phyloP scores from a whole-genome alignment of 2,329 filamentous ascomycete species.

The Ceratocystis cubensis region DNA sequence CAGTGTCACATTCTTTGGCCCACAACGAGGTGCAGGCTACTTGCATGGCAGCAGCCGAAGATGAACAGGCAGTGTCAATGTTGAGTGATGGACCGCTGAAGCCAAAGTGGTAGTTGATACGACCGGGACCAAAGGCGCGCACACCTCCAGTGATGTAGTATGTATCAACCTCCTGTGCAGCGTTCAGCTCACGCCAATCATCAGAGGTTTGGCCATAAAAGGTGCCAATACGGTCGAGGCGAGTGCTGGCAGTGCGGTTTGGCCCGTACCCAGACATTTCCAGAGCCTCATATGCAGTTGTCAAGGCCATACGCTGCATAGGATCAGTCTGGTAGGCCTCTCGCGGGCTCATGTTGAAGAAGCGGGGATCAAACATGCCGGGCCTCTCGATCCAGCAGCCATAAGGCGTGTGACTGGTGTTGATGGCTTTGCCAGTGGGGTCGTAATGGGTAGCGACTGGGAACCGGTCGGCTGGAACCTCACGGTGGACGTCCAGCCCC shows the following conservation, averaged over 20 bases:
- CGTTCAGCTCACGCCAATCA: constrained; percentile 69
- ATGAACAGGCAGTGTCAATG: constrained; percentile 66
- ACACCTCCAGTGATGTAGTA: constrained; percentile 41
- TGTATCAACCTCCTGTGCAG: constrained; percentile 50
- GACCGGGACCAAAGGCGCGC: constrained; percentile 40
- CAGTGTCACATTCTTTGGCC: constrained; percentile 67
- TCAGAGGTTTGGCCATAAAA: constrained; percentile 69
- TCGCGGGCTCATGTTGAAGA: constrained; percentile 74
- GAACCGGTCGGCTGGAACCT: constrained; percentile 54
- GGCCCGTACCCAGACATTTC: constrained; percentile 63
- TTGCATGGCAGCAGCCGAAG: constrained; percentile 58
- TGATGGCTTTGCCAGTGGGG: constrained; percentile 52
- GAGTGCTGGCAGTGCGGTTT: constrained; percentile 53
- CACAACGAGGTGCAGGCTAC: constrained; percentile 58
- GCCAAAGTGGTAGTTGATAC: constrained; percentile 70
- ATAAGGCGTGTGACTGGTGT: constrained; percentile 56
- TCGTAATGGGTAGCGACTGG: constrained; percentile 55
- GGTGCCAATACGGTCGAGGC: constrained; percentile 47
- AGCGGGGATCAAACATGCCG: constrained; percentile 60
- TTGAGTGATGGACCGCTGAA: constrained; percentile 62
- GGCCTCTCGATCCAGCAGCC: constrained; percentile 60
- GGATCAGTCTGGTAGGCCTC: constrained; percentile 67
- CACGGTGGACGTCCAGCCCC: constrained; percentile 52
- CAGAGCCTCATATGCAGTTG: constrained; percentile 67
- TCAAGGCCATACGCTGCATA: constrained; percentile 58